A percentile compares a stretch with the other conserved stretches of the same genome.
Conservation (phyloP, 73 alveolate species). For the Tetrahymena thermophila region DNA sequence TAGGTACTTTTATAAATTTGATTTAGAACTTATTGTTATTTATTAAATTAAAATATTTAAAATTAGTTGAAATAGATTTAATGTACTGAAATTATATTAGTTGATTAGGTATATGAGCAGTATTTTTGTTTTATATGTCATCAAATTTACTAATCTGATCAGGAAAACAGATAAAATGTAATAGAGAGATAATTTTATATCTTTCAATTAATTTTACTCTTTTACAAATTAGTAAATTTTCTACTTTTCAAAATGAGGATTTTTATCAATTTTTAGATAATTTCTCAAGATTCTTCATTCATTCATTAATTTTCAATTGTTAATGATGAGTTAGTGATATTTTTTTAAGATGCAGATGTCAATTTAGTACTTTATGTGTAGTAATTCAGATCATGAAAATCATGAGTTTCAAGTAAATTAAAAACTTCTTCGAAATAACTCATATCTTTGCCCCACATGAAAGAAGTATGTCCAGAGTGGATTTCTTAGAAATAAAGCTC, state of each 20-base stretch:
- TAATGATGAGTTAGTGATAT: not conserved
- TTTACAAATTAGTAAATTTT: not conserved
- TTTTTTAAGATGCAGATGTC: not conserved
- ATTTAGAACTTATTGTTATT: not conserved
- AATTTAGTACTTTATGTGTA: not conserved
- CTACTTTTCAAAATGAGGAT: no score
- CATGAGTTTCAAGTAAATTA: not conserved
- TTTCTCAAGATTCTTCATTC: not conserved
- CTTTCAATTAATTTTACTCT: not conserved
- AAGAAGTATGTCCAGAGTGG: constrained; percentile 9
- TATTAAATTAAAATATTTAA: not conserved
- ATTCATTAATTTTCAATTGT: not conserved
- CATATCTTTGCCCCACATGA: constrained; percentile 45
- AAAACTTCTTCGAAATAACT: constrained; percentile 55
- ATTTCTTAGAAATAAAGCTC: constrained; percentile 33
- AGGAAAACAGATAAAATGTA: not conserved
- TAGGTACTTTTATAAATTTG: not conserved
- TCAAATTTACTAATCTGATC: not conserved
- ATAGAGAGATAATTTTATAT: not conserved
- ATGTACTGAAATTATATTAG: not conserved
- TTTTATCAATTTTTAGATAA: not conserved
- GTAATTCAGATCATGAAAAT: not conserved
- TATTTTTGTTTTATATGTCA: not conserved
- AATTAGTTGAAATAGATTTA: not conserved
- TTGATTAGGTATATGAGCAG: not conserved